These are phyloP conservation scores for Paecilomyces variotii DNA, from an alignment of 2,329 filamentous ascomycete species.

Conservation along the genomic window DNA sequence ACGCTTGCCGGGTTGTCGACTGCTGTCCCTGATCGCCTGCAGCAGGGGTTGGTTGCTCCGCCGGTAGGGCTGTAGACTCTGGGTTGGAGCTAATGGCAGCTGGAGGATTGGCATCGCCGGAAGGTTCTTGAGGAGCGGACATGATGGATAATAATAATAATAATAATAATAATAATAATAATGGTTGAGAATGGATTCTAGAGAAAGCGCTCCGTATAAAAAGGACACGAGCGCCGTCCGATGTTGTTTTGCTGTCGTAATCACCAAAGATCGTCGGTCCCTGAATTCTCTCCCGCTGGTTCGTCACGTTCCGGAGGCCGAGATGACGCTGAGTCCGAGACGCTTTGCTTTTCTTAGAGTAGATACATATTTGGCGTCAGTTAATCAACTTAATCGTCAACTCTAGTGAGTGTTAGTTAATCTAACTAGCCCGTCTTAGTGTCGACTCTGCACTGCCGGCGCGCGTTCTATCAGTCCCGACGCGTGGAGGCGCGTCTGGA, in stretches of 20 bases:
- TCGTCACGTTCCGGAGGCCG: not conserved
- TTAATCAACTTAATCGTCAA: no score
- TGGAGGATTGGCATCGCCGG: not conserved
- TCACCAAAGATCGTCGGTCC: not conserved
- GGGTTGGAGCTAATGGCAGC: not conserved
- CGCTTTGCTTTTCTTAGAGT: not conserved
- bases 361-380: not conserved
- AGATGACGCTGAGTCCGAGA: not conserved
- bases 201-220: not conserved
- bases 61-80: not conserved
- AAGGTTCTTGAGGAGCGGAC: not conserved
- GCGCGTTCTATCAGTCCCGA: not conserved
- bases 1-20: not conserved
- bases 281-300: not conserved
- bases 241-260: not conserved
- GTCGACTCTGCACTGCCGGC: not conserved
- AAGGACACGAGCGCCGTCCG: not conserved
- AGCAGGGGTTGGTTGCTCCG: slow-evolving; percentile 1
- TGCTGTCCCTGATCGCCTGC: slow-evolving; percentile 5
- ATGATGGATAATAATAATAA: not conserved
- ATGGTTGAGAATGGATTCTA: not conserved
- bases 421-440: not conserved
- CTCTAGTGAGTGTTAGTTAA: not conserved
- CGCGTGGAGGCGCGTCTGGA: not conserved
- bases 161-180: not conserved